These are phyloP conservation scores for Fusarium sp. DNA, from an alignment of 2,329 filamentous ascomycete genomes.

Conservation along the genomic window DNA sequence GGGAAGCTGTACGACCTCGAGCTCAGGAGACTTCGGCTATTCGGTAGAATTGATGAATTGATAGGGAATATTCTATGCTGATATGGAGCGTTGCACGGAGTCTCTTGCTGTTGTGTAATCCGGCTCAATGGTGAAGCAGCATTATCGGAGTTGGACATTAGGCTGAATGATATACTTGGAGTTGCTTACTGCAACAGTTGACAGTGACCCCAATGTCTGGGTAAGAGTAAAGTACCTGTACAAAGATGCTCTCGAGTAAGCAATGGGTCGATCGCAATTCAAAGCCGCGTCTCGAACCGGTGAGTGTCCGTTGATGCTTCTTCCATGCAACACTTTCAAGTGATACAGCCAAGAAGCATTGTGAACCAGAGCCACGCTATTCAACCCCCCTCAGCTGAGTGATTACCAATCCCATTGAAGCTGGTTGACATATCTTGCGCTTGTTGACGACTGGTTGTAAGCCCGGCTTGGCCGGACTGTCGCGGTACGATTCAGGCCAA, in stretches of 20 bases:
- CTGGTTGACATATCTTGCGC: background rate
- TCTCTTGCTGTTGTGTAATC: background rate
- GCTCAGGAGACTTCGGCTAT: background rate
- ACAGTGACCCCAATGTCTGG: background rate
- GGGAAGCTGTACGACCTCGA: conserved; percentile 4
- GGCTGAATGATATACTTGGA: background rate
- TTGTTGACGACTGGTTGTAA: background rate
- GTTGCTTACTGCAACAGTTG: background rate
- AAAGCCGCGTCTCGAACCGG: background rate
- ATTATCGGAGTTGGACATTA: background rate
- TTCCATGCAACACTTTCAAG: background rate
- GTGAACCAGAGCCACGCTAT: background rate
- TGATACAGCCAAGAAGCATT: background rate
- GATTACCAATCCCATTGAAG: background rate
- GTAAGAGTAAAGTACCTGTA: background rate
- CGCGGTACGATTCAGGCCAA: background rate
- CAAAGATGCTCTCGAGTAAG: background rate
- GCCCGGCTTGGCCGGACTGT: background rate
- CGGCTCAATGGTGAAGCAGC: background rate
- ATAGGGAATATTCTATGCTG: background rate
- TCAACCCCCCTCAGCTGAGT: background rate
- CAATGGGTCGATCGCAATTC: background rate
- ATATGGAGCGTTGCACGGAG: background rate
- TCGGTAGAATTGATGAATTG: background rate
- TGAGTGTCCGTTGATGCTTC: background rate